A percentile compares a stretch with the other conserved stretches of the same genome.
Conservation (phyloP, 177 flowering plant genomes). For the Telopea speciosissima region DNA sequence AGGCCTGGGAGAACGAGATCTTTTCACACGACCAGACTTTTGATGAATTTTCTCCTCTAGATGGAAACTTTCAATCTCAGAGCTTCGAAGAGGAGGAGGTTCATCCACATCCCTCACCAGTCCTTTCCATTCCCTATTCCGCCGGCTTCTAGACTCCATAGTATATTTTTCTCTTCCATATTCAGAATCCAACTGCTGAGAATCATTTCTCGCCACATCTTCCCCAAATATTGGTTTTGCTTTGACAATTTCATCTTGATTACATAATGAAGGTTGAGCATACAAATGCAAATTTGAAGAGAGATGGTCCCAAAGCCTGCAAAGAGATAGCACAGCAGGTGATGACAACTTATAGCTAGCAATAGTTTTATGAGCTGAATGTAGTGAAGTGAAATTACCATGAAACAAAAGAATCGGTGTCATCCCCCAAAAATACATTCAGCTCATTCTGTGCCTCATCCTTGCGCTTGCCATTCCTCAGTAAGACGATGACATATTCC, state of each 20-base stretch:
- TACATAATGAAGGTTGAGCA: slow-evolving; percentile 37
- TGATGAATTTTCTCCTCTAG: slow-evolving; percentile 30
- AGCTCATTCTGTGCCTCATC: slow-evolving; percentile 83
- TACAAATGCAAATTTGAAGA: slow-evolving; percentile 52
- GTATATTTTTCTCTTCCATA: slow-evolving; percentile 31
- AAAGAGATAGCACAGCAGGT: slow-evolving; percentile 7
- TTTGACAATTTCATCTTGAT: slow-evolving; percentile 27
- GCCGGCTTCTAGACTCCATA: slow-evolving; percentile 39
- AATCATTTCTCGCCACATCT: slow-evolving; percentile 16
- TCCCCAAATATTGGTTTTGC: slow-evolving; percentile 20
- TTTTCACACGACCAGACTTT: slow-evolving; percentile 23
- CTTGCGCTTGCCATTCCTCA: slow-evolving; percentile 80
- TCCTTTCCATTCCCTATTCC: slow-evolving; percentile 62
- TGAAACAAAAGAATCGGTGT: slow-evolving; percentile 70
- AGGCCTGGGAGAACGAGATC: slow-evolving; percentile 42
- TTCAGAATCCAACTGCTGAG: slow-evolving; percentile 36
- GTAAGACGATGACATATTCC: slow-evolving; percentile 93
- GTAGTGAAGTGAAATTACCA: slow-evolving; percentile 41
- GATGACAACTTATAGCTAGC: slow-evolving; percentile 1
- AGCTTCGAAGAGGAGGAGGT: slow-evolving; percentile 53
- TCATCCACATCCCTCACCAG: slow-evolving; percentile 45
- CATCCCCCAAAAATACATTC: slow-evolving; percentile 88
- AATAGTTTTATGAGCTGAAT: neutral
- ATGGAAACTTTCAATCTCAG: slow-evolving; percentile 28
- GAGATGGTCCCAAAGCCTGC: slow-evolving; percentile 95